phyloP scores from a whole-genome alignment of 2,329 filamentous ascomycete species.

The Alternaria longipes region DNA sequence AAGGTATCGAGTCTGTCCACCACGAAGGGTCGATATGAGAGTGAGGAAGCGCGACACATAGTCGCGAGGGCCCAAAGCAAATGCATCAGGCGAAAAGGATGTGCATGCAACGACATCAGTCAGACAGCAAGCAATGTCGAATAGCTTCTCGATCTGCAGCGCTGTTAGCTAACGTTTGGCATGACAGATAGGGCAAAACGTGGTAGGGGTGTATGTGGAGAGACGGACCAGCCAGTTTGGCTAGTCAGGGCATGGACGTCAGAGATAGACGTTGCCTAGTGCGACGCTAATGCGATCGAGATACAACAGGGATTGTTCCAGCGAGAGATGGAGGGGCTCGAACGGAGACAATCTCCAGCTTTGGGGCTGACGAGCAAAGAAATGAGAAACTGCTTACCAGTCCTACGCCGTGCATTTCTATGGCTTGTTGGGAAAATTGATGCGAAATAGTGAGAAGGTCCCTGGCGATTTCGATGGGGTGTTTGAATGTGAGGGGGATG shows the following conservation, averaged over 20 bases:
- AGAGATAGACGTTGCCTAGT: conserved; percentile 42
- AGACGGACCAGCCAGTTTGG: conserved; percentile 25
- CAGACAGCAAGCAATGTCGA: conserved; percentile 78
- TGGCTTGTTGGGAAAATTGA: conserved; percentile 74
- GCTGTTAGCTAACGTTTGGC: conserved; percentile 36
- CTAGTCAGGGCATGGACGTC: conserved; percentile 34
- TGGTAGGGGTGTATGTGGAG: conserved; percentile 21
- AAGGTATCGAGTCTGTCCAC: conserved; percentile 78
- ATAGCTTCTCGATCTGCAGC: conserved; percentile 76
- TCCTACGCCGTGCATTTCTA: conserved; percentile 78
- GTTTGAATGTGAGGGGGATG: conserved; percentile 68
- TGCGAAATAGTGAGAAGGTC: conserved; percentile 70
- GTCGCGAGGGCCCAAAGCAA: conserved; percentile 69
- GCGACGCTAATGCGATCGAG: conserved; percentile 31
- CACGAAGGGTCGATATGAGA: conserved; percentile 75
- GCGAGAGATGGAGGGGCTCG: conserved; percentile 29
- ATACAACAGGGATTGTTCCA: conserved; percentile 33
- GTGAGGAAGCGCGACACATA: conserved; percentile 74
- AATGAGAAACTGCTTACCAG: conserved; percentile 63
- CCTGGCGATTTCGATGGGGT: conserved; percentile 69
- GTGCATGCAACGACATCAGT: conserved; percentile 75
- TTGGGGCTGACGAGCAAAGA: conserved; percentile 20
- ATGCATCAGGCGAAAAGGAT: conserved; percentile 64
- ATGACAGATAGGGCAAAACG: conserved; percentile 28
- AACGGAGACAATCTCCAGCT: conserved; percentile 23